Base-by-base conservation (phyloP, 1,284 basidiomycete species). In the Cryptococcus sp. region DNA sequence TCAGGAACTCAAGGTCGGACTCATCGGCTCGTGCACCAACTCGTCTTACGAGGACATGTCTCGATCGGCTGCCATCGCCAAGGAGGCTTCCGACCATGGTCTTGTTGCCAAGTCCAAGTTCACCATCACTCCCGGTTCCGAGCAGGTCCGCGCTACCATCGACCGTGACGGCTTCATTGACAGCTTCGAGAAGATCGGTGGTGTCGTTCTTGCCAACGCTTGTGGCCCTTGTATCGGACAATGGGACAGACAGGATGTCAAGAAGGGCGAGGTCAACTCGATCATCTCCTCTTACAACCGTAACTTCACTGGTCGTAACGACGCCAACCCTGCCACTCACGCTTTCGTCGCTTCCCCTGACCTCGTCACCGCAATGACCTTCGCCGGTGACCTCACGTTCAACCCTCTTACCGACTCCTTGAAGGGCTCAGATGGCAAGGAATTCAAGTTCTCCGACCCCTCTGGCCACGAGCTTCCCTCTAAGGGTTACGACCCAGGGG, bases 41-140 rank as follows among this genome's bases (percentile, higher is more conserved):
- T 99, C 95, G 52, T 99, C 96, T 30, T 99, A 99, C 80, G 96
- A 99, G 83, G 96, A 99, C 83, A 98, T 99, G 95, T 91, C 91
- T 50, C 93, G 96, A 75, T 90, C 94, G 47, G 93, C 93, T 50
- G 89, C 90, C 54, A 98, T 99, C 74, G 93, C 91, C 69, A 85
- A 85, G 69, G 88, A 99, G 82, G 69, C 65, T 54, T 65, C 68
- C 56, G 96, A 80, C 85, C 55, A 83, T 82, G 16, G 96, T 70
- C 85, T 98, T 63, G 83, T 86, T 70, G 85, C 88, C 79, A 93
- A 95, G 87, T 90, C 90, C 81, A 87, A 88, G 81, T 98, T 96
- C 86, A 97, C 93, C 63, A 89, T 99, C 80, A 98, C 95, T 56
- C 96, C 95, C 66, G 95, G 96, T 79, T 95, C 91, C 52, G 96